Percentiles rank a stretch among this genome's conserved stretches.
These are phyloP conservation scores for Hibiscus mutabilis DNA, from an alignment of 345 rosid genomes.

Conservation along the genomic window DNA sequence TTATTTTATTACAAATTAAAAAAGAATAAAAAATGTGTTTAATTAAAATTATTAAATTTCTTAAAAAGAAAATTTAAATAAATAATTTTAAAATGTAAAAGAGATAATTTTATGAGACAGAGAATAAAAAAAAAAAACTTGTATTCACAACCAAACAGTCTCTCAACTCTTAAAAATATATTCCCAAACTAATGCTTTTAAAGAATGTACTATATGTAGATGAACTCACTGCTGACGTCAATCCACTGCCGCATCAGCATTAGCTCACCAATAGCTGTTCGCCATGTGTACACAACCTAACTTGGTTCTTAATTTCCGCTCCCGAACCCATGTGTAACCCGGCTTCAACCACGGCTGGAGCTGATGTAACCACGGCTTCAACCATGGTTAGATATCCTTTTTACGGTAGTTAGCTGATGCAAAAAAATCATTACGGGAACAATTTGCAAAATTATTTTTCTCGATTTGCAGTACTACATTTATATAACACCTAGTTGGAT, in stretches of 20 bases:
- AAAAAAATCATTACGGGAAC: too few species aligned
- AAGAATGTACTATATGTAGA: background rate
- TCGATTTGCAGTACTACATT: too few species aligned
- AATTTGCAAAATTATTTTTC: too few species aligned
- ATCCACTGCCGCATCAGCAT: background rate
- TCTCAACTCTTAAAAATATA: background rate
- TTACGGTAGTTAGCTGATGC: too few species aligned
- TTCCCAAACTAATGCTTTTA: background rate
- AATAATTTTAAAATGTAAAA: too few species aligned
- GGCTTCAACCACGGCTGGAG: slow-evolving; percentile 15
- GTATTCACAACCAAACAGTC: slow-evolving; percentile 9
- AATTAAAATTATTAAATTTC: too few species aligned
- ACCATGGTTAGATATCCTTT: too few species aligned
- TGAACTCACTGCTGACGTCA: background rate
- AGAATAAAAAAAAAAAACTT: background rate
- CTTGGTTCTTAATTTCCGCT: slow-evolving; percentile 15
- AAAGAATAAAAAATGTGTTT: too few species aligned
- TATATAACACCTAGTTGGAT: too few species aligned
- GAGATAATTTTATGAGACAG: too few species aligned
- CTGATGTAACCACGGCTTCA: slow-evolving; percentile 14
- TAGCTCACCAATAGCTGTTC: slow-evolving; percentile 27
- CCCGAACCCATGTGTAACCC: slow-evolving; percentile 23
- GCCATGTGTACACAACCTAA: slow-evolving; percentile 29
- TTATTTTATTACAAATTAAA: too few species aligned
- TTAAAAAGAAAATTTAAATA: too few species aligned